These are phyloP conservation scores for Penicillium sp. DNA, from an alignment of 2,329 filamentous ascomycete genomes.

Conservation along the genomic window DNA sequence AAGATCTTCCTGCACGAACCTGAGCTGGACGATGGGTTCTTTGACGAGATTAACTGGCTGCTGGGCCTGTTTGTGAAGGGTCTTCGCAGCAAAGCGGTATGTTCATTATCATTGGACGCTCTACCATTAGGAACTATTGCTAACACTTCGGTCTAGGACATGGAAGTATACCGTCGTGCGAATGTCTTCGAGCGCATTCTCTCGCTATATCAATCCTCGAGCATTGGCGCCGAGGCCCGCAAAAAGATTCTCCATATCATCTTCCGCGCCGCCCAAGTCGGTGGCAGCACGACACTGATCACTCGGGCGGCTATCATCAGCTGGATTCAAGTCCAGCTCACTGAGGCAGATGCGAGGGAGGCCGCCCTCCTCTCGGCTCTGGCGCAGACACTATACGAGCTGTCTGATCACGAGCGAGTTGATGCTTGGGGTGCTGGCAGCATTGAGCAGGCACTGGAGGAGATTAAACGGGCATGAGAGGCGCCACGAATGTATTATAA, in stretches of 20 bases:
- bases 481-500: conserved; percentile 9
- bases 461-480: conserved; percentile 16
- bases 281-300: conserved; percentile 78
- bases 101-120: conserved; percentile 21
- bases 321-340: conserved; percentile 71
- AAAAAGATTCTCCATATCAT: conserved; percentile 66
- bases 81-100: conserved; percentile 59
- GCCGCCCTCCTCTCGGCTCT: conserved; percentile 57
- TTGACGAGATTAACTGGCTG: conserved; percentile 75
- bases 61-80: conserved; percentile 71
- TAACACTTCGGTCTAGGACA: conserved; percentile 40
- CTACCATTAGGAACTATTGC: neutral
- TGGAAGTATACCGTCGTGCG: conserved; percentile 57
- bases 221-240: conserved; percentile 62
- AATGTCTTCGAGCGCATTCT: conserved; percentile 77
- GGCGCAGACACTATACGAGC: conserved; percentile 63
- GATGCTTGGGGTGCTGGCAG: conserved; percentile 67
- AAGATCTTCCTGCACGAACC: conserved; percentile 76
- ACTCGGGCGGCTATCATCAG: conserved; percentile 75
- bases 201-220: conserved; percentile 69
- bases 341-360: conserved; percentile 51
- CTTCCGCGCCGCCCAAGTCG: conserved; percentile 68
- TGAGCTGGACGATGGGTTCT: conserved; percentile 72
- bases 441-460: conserved; percentile 32
- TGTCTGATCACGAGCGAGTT: conserved; percentile 69